Evolutionary conservation across 805 yeast species (phyloP), one percentile per base, ranked within the genome.

Genomic region (Myxozyma neotropica): DNA sequence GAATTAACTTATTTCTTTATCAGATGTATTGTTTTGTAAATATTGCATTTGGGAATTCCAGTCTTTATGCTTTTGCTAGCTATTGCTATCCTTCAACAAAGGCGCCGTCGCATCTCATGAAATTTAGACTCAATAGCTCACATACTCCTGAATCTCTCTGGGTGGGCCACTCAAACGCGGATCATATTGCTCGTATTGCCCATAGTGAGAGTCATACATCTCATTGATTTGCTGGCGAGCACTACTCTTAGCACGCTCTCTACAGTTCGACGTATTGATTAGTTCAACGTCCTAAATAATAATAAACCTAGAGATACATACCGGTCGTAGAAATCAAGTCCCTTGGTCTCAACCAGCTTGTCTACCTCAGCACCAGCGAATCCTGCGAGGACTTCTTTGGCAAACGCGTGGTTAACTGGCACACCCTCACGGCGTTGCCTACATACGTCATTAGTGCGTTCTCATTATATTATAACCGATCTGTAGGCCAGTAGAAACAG

Each of bases 321-420:
- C 58, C 60, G 49, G 59, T 69, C 70, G 40, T 66, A 63, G 55
- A 65, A 68, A 59, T 69, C 65, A 24, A 68, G 65, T 21, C 71
- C 72, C 64, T 69, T 69, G 55, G 71, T 67, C 57, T 69, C 72
- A 54, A 69, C 60, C 40, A 68, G 63, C 67, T 69, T 69, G 65
- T 69, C 72, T 58, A 67, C 72, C 54, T 69, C 72, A 45, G 68
- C 70, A 31, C 63, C 72, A 27, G 69, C 72, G 51, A 69, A 19
- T 3, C 71, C 71, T 21, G 69, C 69, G 24, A 69, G 59, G 23
- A 61, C 53, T 53, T 69, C 72, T 63, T 69, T 69, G 49, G 71
- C 71, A 51, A 69, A 68, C 12, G 54, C 55, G 60, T 69, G 72
- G 49, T 67, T 66, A 33, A 69, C 72, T 7, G 70, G 67, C 64